A percentile compares a stretch with the other conserved stretches of the same genome.
phyloP scores from a whole-genome alignment of 2,329 filamentous ascomycete genomes.

The Aspergillus sp. region DNA sequence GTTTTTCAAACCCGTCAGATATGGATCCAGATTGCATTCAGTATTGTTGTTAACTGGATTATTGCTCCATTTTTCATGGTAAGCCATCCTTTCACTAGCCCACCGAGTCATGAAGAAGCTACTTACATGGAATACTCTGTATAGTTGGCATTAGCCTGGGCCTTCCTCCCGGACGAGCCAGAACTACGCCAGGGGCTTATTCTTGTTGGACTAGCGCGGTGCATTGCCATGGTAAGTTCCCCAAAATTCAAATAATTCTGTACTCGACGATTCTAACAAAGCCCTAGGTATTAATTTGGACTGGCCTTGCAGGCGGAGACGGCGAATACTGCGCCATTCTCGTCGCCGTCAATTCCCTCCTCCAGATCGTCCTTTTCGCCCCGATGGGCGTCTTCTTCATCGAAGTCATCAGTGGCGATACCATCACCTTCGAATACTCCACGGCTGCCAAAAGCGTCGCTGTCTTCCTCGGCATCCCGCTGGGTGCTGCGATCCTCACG shows the following conservation, averaged over 20 bases:
- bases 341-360: conserved; percentile 73
- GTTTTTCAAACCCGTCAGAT: conserved; percentile 72
- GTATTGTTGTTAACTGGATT: conserved; percentile 77
- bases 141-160: conserved; percentile 48
- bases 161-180: conserved; percentile 52
- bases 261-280: not conserved
- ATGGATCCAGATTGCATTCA: conserved; percentile 76
- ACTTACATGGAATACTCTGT: conserved; percentile 27
- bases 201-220: conserved; percentile 78
- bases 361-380: conserved; percentile 72
- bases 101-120: not conserved
- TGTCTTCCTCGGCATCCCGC: conserved; percentile 79
- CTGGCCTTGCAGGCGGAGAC: conserved; percentile 71
- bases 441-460: conserved; percentile 76
- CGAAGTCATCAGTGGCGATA: conserved; percentile 60
- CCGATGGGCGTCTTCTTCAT: conserved; percentile 70
- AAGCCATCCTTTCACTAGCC: conserved; percentile 20
- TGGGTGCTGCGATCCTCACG: conserved; percentile 74
- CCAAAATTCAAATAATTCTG: not conserved
- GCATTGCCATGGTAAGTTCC: conserved; percentile 74
- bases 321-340: conserved; percentile 78
- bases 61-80: conserved; percentile 81
- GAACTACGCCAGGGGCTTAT: conserved; percentile 65
- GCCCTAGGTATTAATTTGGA: conserved; percentile 69
- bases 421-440: conserved; percentile 55